Evolutionary conservation across 441 rosid species (phyloP).

Genomic region (Euphorbia corollata): DNA sequence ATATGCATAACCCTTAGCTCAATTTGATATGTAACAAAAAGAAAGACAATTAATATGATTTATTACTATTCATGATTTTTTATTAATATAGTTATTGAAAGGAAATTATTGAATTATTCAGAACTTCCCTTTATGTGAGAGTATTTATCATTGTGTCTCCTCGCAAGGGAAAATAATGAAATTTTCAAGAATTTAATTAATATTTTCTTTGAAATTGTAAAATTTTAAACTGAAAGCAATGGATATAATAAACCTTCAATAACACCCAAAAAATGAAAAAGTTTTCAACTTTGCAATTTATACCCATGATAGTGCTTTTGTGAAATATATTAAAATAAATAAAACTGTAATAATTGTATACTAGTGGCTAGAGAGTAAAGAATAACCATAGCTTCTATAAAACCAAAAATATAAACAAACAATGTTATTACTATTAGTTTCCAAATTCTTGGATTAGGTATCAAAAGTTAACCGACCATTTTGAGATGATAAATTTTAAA

Average conservation of each 20-base stretch:
- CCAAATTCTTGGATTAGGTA: background rate
- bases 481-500: no score
- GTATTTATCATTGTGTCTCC: background rate
- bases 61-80: background rate
- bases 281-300: slow-evolving; percentile 6
- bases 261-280: background rate
- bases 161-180: background rate
- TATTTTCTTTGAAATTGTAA: background rate
- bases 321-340: background rate
- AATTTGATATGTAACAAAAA: no score
- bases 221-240: background rate
- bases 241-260: background rate
- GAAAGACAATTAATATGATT: no score
- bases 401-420: background rate
- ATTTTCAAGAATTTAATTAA: background rate
- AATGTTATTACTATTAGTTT: background rate
- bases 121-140: background rate
- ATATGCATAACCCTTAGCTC: no score
- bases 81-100: background rate
- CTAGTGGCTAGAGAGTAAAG: slow-evolving; percentile 13
- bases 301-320: slow-evolving; percentile 7
- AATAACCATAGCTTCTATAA: slow-evolving; percentile 6
- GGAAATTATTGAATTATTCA: background rate
- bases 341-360: slow-evolving; percentile 7
- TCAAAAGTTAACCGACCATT: no score